These are phyloP conservation scores for Claviceps purpurea DNA, from an alignment of 2,329 filamentous ascomycete genomes.

Conservation along the genomic window DNA sequence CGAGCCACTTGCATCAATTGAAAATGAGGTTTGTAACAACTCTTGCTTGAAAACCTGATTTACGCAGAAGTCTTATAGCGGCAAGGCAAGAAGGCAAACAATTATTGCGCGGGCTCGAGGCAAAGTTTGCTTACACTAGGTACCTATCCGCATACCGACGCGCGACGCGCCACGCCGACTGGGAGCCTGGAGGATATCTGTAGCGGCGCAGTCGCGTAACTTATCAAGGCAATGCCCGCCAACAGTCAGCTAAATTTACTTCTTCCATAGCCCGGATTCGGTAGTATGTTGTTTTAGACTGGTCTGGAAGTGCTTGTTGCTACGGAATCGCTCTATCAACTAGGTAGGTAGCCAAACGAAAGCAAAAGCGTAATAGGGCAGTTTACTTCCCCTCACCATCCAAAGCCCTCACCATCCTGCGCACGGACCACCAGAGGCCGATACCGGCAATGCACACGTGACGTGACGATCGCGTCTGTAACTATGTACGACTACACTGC, in stretches of 20 bases:
- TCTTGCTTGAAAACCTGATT: too few relatives aligned
- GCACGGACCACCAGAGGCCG: too few relatives aligned
- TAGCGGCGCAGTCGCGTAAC: background rate
- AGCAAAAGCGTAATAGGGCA: background rate
- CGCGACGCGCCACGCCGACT: background rate
- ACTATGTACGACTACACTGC: too few relatives aligned
- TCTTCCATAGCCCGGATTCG: background rate
- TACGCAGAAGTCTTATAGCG: too few relatives aligned
- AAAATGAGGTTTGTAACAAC: background rate
- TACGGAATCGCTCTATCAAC: background rate
- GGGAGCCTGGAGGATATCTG: background rate
- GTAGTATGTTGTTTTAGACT: background rate
- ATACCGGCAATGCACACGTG: too few relatives aligned
- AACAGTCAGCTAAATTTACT: background rate
- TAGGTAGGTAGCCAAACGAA: background rate
- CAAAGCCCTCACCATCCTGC: too few relatives aligned
- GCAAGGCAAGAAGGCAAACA: background rate
- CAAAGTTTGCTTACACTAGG: background rate
- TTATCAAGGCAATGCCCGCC: background rate
- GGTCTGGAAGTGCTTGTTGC: background rate
- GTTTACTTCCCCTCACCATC: too few relatives aligned
- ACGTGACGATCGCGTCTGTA: too few relatives aligned
- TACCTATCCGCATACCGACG: background rate
- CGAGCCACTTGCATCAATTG: background rate
- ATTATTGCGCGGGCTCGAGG: background rate